Evolutionary conservation across 306 rosid genomes (phyloP), one percentile per base, ranked within the genome.

Genomic region (Pterocarpus santalinus): DNA sequence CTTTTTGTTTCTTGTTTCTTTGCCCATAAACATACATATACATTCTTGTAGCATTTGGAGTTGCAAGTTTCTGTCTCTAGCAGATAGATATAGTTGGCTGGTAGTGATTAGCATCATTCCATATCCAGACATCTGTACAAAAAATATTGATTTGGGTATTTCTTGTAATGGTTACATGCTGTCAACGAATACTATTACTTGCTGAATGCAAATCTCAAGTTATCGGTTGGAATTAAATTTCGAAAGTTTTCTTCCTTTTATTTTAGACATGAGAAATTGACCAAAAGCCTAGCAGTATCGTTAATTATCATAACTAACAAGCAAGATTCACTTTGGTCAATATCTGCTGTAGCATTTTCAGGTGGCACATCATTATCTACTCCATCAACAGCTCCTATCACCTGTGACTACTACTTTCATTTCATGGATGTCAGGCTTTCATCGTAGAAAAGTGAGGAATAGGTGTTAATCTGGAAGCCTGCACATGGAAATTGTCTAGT

Each of bases 401-500:
- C 52, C 12, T 7, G 52, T 3, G 13, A 47, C 53, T 2, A 10
- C 4, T 12, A 1, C 28, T 13, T 52, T 15, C 58, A 15, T 52
- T 39, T 72, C 90, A 86, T 84, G 35, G 89, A 82, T 84, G 74
- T 71, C 51, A 91, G 65, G 52, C 63, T 84, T 47, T 82, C 89
- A 0, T 89, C 89, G 1, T 87, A 80, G 82, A 89, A 81, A 74
- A 89, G 89, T 5, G 83, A 35, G 17, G 83, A 32, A 39, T 86
- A 89, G n/a, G 91, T 93, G 85, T 88, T 89, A 2, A 52, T 52
- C 14, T 56, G 36, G 86, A 79, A 65, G 87, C 91, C 91, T 91
- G 77, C 77, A 83, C 28, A 22, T 35, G 32, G 10, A 51, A 36
- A 51, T 51, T 62, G 13, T 62, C 16, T 6, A 64, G 52, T 76